A percentile compares a stretch with the other conserved stretches of the same genome.
Evolutionary conservation across 495 filamentous ascomycete species (phyloP).

Genomic region (Sphaerosporella brunnea): DNA sequence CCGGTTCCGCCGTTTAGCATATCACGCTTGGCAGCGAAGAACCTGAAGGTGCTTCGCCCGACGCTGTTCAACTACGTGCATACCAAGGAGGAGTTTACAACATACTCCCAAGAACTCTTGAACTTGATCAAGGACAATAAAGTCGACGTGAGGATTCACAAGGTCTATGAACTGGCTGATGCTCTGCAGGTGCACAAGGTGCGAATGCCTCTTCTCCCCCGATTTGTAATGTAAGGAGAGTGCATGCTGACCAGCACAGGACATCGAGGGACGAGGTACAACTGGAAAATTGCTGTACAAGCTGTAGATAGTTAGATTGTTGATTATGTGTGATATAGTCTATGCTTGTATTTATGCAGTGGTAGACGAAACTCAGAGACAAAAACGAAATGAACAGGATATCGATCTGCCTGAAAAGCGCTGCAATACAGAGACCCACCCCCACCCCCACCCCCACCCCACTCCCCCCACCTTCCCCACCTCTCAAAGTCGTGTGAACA

Average conservation of each 20-base stretch:
- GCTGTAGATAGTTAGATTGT: slow-evolving; percentile 10
- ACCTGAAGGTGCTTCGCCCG: slow-evolving; percentile 61
- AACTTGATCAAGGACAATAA: slow-evolving; percentile 47
- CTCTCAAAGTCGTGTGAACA: no score
- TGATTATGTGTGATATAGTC: no score
- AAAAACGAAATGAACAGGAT: no score
- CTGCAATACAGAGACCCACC: no score
- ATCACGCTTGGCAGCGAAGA: slow-evolving; percentile 52
- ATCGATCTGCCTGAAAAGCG: no score
- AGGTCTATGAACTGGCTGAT: slow-evolving; percentile 66
- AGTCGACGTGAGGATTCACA: slow-evolving; percentile 57
- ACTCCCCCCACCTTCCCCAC: no score
- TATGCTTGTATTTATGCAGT: no score
- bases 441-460: no score
- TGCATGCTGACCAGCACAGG: slow-evolving; percentile 26
- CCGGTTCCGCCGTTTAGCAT: slow-evolving; percentile 60
- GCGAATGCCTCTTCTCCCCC: slow-evolving; percentile 9
- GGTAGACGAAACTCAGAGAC: no score
- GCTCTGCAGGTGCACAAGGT: slow-evolving; percentile 53
- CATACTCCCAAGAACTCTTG: slow-evolving; percentile 58
- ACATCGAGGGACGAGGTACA: slow-evolving; percentile 67
- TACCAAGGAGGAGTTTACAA: slow-evolving; percentile 58
- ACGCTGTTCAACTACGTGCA: slow-evolving; percentile 49
- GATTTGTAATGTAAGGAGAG: no score
- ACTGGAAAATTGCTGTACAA: slow-evolving; percentile 60